Percentiles rank a stretch among this genome's conserved stretches.
phyloP scores from a whole-genome alignment of 2,329 filamentous ascomycete genomes.

The Alternaria triticina region DNA sequence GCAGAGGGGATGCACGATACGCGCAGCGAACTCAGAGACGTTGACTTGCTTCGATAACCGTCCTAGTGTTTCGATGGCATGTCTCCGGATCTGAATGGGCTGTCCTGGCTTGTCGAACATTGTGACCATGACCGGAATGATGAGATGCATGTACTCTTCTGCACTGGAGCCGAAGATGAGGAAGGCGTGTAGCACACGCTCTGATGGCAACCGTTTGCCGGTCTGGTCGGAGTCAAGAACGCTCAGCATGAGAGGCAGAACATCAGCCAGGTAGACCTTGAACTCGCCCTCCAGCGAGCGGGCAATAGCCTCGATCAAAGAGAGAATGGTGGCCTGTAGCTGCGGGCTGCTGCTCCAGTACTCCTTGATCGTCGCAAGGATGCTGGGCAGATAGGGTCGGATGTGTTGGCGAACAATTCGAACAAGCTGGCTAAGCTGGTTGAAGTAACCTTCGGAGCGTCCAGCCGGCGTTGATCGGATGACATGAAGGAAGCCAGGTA shows the following conservation, averaged over 20 bases:
- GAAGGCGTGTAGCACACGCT: constrained; percentile 92
- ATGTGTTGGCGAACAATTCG: constrained; percentile 97
- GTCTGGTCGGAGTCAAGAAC: constrained; percentile 87
- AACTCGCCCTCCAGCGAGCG: constrained; percentile 96
- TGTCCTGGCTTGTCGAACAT: constrained; percentile 91
- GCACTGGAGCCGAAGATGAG: constrained; percentile 93
- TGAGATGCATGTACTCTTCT: constrained; percentile 99
- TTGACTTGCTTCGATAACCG: constrained; percentile 96
- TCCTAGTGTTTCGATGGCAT: constrained; percentile 92
- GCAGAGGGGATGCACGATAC: constrained; percentile 92
- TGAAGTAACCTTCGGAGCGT: constrained; percentile 94
- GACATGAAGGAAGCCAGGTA: constrained; percentile 90
- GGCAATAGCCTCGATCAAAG: constrained; percentile 91
- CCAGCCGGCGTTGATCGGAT: constrained; percentile 80
- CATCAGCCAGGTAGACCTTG: constrained; percentile 88
- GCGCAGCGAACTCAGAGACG: constrained; percentile 93
- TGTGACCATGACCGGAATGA: constrained; percentile 92
- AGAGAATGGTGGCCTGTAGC: constrained; percentile 88
- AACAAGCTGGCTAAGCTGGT: constrained; percentile 90
- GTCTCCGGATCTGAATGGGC: constrained; percentile 78
- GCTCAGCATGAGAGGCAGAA: constrained; percentile 92
- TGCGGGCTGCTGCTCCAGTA: constrained; percentile 85
- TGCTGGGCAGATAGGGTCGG: constrained; percentile 83
- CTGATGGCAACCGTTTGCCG: constrained; percentile 77
- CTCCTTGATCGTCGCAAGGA: constrained; percentile 84